Conservation (phyloP, 805 yeast genomes). For the Myxozyma udenii region DNA sequence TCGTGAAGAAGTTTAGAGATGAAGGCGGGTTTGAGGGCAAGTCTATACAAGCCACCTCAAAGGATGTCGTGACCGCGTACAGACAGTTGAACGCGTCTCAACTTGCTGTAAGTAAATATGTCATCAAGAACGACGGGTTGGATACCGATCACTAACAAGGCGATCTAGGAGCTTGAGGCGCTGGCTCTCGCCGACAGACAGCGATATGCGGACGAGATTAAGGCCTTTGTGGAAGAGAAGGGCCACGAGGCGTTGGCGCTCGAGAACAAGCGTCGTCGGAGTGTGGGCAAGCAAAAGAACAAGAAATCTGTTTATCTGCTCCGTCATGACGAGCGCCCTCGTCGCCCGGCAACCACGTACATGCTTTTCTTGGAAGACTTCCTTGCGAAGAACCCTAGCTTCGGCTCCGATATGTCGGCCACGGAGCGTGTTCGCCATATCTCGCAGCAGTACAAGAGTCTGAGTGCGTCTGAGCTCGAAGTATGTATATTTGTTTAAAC, state of each 20-base stretch:
- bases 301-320: conserved; percentile 1
- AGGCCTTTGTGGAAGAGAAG: conserved; percentile 3
- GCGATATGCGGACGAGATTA: conserved; percentile 18
- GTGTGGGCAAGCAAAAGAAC: conserved; percentile 1
- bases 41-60: too few relatives aligned
- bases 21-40: too few relatives aligned
- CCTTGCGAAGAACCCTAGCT: neutral
- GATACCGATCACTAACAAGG: too few relatives aligned
- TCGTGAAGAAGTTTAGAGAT: neutral
- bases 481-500: conserved; percentile 4
- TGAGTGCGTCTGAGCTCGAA: neutral
- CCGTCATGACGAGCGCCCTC: conserved; percentile 15
- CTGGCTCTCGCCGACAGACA: conserved; percentile 11
- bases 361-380: conserved; percentile 5
- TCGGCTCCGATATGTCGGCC: conserved; percentile 1
- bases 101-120: too few relatives aligned
- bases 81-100: too few relatives aligned
- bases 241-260: conserved; percentile 8
- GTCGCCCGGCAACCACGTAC: conserved; percentile 1
- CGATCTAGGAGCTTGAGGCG: too few relatives aligned
- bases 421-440: neutral
- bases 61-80: too few relatives aligned
- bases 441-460: conserved; percentile 1
- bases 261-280: conserved; percentile 15
- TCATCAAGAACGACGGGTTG: too few relatives aligned